These are phyloP conservation scores for Populus nigra DNA, from an alignment of 345 rosid genomes.

Conservation along the genomic window DNA sequence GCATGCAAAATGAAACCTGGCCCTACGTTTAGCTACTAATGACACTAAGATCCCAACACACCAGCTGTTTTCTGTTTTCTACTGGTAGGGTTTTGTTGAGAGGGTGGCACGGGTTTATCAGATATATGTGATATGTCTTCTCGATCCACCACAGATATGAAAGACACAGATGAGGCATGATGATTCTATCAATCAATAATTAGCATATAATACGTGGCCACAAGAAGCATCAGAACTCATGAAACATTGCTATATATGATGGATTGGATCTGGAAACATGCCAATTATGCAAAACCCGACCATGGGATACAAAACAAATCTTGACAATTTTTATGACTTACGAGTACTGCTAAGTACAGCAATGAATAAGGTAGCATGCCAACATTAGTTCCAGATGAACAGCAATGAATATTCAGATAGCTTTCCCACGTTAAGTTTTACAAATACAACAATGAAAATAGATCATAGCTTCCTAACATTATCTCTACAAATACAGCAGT, in stretches of 20 bases:
- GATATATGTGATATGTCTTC: neutral
- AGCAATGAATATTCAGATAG: neutral
- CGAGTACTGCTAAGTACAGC: neutral
- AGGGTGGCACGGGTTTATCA: neutral
- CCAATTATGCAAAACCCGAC: constrained; percentile 14
- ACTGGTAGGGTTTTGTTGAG: neutral
- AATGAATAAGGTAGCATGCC: neutral
- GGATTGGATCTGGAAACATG: constrained; percentile 14
- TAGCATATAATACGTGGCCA: neutral
- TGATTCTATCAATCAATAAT: too few species aligned
- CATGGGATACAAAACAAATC: neutral
- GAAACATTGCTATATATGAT: neutral
- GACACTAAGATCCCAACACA: neutral
- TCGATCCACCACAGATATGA: neutral
- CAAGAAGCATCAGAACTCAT: neutral
- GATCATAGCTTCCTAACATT: neutral
- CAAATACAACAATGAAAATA: neutral
- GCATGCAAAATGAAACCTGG: neutral
- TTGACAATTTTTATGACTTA: neutral
- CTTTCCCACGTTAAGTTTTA: neutral
- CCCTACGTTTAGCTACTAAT: neutral
- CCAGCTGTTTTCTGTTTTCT: neutral
- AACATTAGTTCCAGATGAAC: constrained; percentile 13
- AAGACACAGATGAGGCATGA: neutral
- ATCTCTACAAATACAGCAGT: neutral